phyloP scores from a whole-genome alignment of 192 early-diverging fungal genomes.

The Piromyces finnis region DNA sequence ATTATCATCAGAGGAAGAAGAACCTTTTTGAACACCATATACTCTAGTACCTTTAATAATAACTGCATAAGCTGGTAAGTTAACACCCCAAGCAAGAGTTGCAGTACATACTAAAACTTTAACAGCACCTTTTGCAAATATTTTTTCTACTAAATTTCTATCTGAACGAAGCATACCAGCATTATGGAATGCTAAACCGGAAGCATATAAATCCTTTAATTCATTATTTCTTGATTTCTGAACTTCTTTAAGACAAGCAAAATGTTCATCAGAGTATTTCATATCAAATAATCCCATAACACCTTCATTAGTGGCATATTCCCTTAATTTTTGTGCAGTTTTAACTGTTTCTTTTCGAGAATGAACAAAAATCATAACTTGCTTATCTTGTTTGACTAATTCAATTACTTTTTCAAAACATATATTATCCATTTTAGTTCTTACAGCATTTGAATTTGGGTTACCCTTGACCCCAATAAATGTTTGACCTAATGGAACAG shows the following conservation, averaged over 20 bases:
- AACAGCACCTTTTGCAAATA: constrained; percentile 65
- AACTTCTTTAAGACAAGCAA: constrained; percentile 36
- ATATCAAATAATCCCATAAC: constrained; percentile 19
- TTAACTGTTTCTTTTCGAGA: constrained; percentile 95
- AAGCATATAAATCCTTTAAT: constrained; percentile 63
- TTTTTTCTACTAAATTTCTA: constrained; percentile 62
- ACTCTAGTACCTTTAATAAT: constrained; percentile 96
- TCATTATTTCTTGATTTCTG: constrained; percentile 62
- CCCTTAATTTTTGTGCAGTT: constrained; percentile 63
- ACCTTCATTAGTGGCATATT: constrained; percentile 49
- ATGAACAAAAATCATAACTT: constrained; percentile 99
- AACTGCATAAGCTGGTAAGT: constrained; percentile 94
- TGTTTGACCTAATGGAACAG: constrained; percentile 90
- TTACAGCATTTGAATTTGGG: neutral
- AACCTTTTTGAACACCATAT: constrained; percentile 82
- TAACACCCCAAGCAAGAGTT: constrained; percentile 98
- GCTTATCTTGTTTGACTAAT: constrained; percentile 65
- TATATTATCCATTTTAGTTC: constrained; percentile 52
- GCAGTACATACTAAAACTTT: constrained; percentile 89
- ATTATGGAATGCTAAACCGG: constrained; percentile 88
- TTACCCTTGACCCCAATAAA: constrained; percentile 79
- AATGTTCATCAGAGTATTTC: constrained; percentile 22
- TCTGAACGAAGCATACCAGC: constrained; percentile 70
- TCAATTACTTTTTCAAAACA: constrained; percentile 13
- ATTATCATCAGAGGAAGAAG: neutral